Base-by-base conservation (phyloP, 2,329 filamentous ascomycete species). In the Claviceps monticola region DNA sequence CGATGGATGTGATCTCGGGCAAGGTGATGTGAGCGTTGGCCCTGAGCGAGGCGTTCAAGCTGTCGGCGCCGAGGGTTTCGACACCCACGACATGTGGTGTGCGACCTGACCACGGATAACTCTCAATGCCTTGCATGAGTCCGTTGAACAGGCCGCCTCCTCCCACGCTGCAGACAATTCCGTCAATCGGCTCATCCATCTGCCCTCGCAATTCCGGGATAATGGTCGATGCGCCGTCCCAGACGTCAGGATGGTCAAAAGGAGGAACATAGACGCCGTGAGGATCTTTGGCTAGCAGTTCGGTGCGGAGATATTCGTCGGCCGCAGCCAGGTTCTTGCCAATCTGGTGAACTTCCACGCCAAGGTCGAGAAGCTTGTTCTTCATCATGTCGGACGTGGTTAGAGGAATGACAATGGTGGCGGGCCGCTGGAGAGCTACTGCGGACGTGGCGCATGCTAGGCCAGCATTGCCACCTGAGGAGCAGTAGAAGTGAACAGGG, bases 401-500 rank as follows among this genome's bases (percentile, higher is more conserved):
- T 8, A 71, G 63, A 0, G 88, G 86, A 1, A 93, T 79, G 34
- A 88, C 84, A 55, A 95, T 84, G 5, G 87, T 91, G 63, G 80
- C 82, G 1, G 79, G 81, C 39, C 79, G 75, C 5, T 73, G 68
- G 6, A 93, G 74, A 2, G 77, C 72, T 23, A 72, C 71, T 13
- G 87, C 84, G 1, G 88, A 84, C 47, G 80, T 82, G 16, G 87
- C 86, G 60, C 85, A 88, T 1, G 88, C 88, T 4, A 95, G 78
- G 1, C 88, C 88, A 2, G 88, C 88, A 62, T 95, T 95, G 53
- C 88, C 88, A 53, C 86, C 88, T 2, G 81, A 86, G 13, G 83
- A 85, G 61, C 79, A 84, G 71, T 87, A 93, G 74, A 93, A 91
- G 70, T 86, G 85, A 2, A 74, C 68, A 5, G 64, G 57, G 21